Evolutionary conservation across 257 asterid genomes (phyloP), one percentile per base, ranked within the genome.

Genomic region (Paulownia fortunei): DNA sequence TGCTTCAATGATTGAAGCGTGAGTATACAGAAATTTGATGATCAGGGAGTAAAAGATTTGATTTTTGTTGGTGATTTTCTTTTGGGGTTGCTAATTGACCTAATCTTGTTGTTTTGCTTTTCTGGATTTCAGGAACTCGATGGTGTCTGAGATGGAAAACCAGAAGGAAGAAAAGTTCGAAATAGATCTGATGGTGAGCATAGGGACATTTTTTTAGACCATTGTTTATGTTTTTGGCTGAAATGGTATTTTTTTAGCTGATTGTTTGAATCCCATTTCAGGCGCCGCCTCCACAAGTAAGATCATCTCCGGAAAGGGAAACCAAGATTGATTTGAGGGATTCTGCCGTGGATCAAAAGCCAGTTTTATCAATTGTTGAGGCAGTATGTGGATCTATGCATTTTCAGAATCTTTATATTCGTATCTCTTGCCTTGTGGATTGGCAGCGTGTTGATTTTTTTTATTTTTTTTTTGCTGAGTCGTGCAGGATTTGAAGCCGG

Each of bases 131-230:
- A 93, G 96, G 64, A 88, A 59, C 72, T 80, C 76, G 34, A n/a
- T 64, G 27, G 80, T 42, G 32, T 23, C 84, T 47, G 94, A 59
- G 75, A 79, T 70, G 78, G 91, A 84, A 73, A 84, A 37, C 32
- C 86, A 70, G 47, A 88, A 85, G 84, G 93, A 87, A 69, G 96
- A 89, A 34, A 96, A 93, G 87, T 92, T 92, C 58, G 92, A 90
- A 82, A 93, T 96, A 86, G 98, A 96, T 92, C 97, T 93, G 80
- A 94, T 93, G 99, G 99, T 95, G 89, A 79, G 92, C 51, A 36
- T 44, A 15, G 47, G 64, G 49, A 13, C 32, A 58, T 18, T 2
- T 36, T 30, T 39, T 30, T 76, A n/a, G n/a, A n/a, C n/a, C n/a
- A n/a, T n/a, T n/a, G 11, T 32, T 69, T 80, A 1, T 32, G n/a